Percentiles rank a stretch among this genome's conserved stretches.
These are phyloP conservation scores for Solanum boliviense DNA, from an alignment of 257 asterid genomes.

Conservation along the genomic window DNA sequence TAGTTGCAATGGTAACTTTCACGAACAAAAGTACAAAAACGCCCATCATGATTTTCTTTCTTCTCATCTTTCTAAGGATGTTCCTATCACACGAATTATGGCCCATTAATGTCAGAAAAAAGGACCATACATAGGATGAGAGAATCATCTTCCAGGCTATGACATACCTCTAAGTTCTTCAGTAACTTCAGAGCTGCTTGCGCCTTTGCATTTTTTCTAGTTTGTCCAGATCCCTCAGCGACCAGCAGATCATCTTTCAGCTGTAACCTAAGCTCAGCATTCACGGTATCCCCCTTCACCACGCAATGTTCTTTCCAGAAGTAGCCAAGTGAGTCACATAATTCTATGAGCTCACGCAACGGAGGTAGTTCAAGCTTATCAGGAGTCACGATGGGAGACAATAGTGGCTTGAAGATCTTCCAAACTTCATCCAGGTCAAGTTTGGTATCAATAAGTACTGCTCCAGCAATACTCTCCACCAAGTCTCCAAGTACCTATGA, in stretches of 20 bases:
- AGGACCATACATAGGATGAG: background rate
- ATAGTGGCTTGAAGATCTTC: conserved; percentile 59
- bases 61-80: background rate
- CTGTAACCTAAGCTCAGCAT: conserved; percentile 52
- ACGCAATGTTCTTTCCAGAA: conserved; percentile 30
- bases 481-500: conserved; percentile 85
- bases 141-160: background rate
- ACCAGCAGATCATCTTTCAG: conserved; percentile 49
- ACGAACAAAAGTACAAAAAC: background rate
- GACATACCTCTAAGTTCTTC: conserved; percentile 66
- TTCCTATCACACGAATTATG: background rate
- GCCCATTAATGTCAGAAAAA: background rate
- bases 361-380: conserved; percentile 85
- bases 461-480: conserved; percentile 94
- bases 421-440: conserved; percentile 67
- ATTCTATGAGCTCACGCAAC: conserved; percentile 61
- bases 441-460: conserved; percentile 71
- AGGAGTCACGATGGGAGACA: conserved; percentile 90
- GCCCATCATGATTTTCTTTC: background rate
- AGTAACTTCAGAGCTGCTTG: conserved; percentile 67
- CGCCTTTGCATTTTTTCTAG: conserved; percentile 62
- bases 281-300: conserved; percentile 35
- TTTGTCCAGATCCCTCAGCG: conserved; percentile 51
- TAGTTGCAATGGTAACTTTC: background rate
- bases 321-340: conserved; percentile 85